Evolutionary conservation across 2,329 filamentous ascomycete genomes (phyloP), one percentile per base, ranked within the genome.

Genomic region (Fusarium keratoplasticum): DNA sequence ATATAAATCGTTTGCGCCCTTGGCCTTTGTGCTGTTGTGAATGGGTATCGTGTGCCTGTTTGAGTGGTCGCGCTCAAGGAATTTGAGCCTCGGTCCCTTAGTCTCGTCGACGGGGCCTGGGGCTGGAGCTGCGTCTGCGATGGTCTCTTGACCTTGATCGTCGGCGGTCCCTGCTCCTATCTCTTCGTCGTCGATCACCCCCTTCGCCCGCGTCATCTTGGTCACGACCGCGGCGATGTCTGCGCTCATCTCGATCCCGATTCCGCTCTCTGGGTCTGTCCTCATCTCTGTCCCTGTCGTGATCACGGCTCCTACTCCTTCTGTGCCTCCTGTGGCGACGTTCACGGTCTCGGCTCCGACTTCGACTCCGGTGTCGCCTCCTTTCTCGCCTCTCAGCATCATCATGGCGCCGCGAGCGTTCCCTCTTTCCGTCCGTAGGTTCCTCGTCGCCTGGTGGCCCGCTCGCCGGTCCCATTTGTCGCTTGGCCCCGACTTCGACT

Each of bases 401-500:
- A 4, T 80, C 77, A 40, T 82, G 81, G 5, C 82, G 78, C 8
- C 78, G 76, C 44, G 81, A 77, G 38, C 76, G 76, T 7, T 83
- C 80, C 38, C 74, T 73, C 55, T 75, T 77, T 61, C 73, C 61
- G 13, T 82, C 78, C 44, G 73, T 71, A 71, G 55, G 72, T 64
- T 74, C 79, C 76, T 71, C 75, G 35, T 66, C 76, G 50, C 65
- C 60, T 4, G 75, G 78, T 72, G 78, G 66, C 14, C 74, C 42
- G 64, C 73, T 66, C 52, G 76, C 76, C 1, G 81, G 78, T 0
- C 80, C 82, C 13, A 83, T 74, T 8, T 82, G 77, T 66, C 84
- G 82, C 62, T 82, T 81, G 2, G 75, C 77, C 6, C 85, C 88
- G 31, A 93, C 88, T 44, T 91, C 92, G 13, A 97, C 82, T 0